A percentile compares a stretch with the other conserved stretches of the same genome.
Evolutionary conservation across 1,284 basidiomycete genomes (phyloP).

Genomic region (Puccinia polysora): DNA sequence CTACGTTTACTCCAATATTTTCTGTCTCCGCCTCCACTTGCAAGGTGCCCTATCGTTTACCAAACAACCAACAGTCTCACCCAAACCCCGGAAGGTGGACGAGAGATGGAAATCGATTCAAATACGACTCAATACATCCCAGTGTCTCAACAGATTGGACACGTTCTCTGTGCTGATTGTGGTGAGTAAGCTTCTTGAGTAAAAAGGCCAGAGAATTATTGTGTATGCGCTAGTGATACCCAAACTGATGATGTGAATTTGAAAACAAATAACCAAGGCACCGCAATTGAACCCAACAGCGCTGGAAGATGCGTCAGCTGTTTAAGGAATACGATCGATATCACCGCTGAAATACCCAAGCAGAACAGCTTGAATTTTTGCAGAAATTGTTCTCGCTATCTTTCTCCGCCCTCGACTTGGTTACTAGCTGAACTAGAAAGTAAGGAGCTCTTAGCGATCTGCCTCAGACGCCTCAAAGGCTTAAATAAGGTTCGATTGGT

Average conservation of each 20-base stretch:
- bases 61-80: no score
- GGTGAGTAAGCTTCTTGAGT: constrained; percentile 63
- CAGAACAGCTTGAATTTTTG: constrained; percentile 93
- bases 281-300: constrained; percentile 78
- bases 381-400: constrained; percentile 90
- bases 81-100: no score
- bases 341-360: constrained; percentile 96
- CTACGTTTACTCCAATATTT: no score
- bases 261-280: no score
- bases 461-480: constrained; percentile 82
- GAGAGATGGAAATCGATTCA: constrained; percentile 40
- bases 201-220: neutral
- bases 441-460: constrained; percentile 71
- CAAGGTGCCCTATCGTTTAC: no score
- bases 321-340: constrained; percentile 87
- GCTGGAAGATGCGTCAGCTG: constrained; percentile 94
- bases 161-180: constrained; percentile 55
- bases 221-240: neutral
- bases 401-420: constrained; percentile 87
- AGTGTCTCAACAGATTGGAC: constrained; percentile 42
- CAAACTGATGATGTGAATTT: no score
- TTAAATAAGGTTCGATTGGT: constrained; percentile 90
- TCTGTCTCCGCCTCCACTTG: no score
- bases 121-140: constrained; percentile 30
- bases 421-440: constrained; percentile 81